These are phyloP conservation scores for Trypanosoma theileri DNA, from an alignment of 208 protist species.

Conservation along the genomic window DNA sequence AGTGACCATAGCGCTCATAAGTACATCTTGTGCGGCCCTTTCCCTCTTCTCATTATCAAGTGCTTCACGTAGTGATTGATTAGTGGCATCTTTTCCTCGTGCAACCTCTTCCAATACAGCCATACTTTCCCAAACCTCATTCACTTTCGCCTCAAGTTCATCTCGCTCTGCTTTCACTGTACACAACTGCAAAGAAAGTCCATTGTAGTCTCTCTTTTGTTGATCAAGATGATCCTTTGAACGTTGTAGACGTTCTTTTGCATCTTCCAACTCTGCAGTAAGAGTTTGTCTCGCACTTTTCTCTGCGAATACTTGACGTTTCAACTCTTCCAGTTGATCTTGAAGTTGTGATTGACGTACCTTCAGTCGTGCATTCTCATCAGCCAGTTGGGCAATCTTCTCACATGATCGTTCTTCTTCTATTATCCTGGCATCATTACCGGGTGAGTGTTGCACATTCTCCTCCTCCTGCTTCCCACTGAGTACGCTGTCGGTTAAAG, in stretches of 20 bases:
- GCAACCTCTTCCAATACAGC: constrained; percentile 36
- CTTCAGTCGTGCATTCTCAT: constrained; percentile 32
- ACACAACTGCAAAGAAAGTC: constrained; percentile 36
- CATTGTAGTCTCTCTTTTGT: constrained; percentile 39
- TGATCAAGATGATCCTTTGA: constrained; percentile 33
- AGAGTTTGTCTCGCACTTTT: constrained; percentile 34
- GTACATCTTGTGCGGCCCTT: constrained; percentile 27
- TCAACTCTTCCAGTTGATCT: constrained; percentile 38
- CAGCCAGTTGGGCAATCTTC: not conserved
- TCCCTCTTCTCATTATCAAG: constrained; percentile 20
- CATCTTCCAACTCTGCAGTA: constrained; percentile 39
- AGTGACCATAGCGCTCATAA: constrained; percentile 20
- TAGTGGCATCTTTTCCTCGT: constrained; percentile 27
- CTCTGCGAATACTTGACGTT: constrained; percentile 29
- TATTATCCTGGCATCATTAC: not conserved
- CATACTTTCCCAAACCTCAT: constrained; percentile 59
- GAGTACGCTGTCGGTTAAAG: not conserved
- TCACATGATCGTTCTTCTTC: constrained; percentile 11
- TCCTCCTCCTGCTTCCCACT: not conserved
- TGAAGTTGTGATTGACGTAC: constrained; percentile 21
- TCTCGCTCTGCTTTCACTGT: constrained; percentile 59
- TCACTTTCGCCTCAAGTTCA: constrained; percentile 52
- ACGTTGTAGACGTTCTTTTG: constrained; percentile 31
- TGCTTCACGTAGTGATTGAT: constrained; percentile 17
- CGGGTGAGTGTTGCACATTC: not conserved